Conservation (phyloP, 345 rosid genomes). For the Cardiospermum halicacabum region DNA sequence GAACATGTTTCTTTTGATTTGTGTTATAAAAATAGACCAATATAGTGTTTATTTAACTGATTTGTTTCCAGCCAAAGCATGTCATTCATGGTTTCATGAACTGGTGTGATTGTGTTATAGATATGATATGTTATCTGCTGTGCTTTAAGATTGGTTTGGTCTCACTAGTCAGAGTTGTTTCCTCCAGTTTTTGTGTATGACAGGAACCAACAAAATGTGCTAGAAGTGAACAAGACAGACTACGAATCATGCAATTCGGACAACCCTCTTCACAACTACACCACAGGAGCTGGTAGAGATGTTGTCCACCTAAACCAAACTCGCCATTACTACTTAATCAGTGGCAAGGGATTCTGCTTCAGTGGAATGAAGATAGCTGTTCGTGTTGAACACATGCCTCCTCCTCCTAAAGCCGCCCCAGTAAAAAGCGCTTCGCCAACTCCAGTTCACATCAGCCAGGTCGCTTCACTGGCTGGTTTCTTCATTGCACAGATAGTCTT, state of each 20-base stretch:
- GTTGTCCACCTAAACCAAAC: conserved; percentile 83
- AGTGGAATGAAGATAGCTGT: conserved; percentile 71
- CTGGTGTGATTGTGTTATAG: too few species aligned
- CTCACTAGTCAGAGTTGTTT: conserved; percentile 4
- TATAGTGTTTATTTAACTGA: too few species aligned
- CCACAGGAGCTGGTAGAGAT: conserved; percentile 85
- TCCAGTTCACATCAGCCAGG: conserved; percentile 25
- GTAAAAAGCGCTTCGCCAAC: conserved; percentile 27
- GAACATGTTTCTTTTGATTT: background rate
- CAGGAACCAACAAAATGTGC: conserved; percentile 74
- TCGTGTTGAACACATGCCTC: conserved; percentile 62
- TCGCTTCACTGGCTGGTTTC: conserved; percentile 38
- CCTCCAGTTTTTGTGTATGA: conserved; percentile 78
- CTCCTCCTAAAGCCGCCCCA: conserved; percentile 59
- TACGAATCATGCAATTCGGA: conserved; percentile 65
- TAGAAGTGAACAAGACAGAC: conserved; percentile 84
- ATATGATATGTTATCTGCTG: too few species aligned
- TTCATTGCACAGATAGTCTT: conserved; percentile 41
- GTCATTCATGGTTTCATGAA: too few species aligned
- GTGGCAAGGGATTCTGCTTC: conserved; percentile 90
- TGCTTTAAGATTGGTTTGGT: background rate
- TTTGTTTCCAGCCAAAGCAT: background rate
- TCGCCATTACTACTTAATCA: conserved; percentile 61
- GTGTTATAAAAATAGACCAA: background rate
- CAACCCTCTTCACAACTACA: conserved; percentile 75